Evolutionary conservation across 2,329 filamentous ascomycete genomes (phyloP), one percentile per base, ranked within the genome.

Genomic region (Cytospora chrysosperma): DNA sequence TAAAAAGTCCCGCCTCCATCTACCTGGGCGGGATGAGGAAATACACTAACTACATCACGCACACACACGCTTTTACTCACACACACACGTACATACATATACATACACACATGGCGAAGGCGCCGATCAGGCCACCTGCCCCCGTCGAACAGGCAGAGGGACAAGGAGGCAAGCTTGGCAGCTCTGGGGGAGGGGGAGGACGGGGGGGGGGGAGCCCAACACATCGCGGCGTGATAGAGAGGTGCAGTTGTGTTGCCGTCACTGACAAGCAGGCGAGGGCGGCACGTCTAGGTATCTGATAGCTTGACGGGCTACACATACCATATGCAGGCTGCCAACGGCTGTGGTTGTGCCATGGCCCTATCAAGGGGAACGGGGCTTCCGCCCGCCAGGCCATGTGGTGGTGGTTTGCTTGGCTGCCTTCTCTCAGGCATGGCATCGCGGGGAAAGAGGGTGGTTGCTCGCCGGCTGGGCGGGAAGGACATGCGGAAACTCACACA

Each of bases 1-100:
- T 64, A 64, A 64, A 52, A 58, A 54, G 50, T 37, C 56, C 59
- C 9, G 13, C 49, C 47, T 24, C 50, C 50, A 17, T 54, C 47
- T 32, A 40, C 54, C 28, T 30, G 56, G 58, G 50, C 49, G 43
- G 57, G 26, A 43, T 49, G 40, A 52, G 56, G 53, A 53, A 51
- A 58, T 13, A 40, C 52, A 54, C 34, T 58, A 24, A 50, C 32
- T 34, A 51, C 26, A 21, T 43, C 30, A 52, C 28, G 12, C n/a
- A n/a, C n/a, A n/a, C n/a, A n/a, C n/a, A n/a, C n/a, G n/a, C n/a
- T n/a, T n/a, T n/a, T n/a, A n/a, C n/a, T n/a, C n/a, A n/a, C n/a
- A n/a, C n/a, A n/a, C n/a, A n/a, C n/a, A n/a, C n/a, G n/a, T n/a
- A n/a, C n/a, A n/a, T n/a, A n/a, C n/a, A n/a, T n/a, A n/a, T n/a